A percentile compares a stretch with the other conserved stretches of the same genome.
Conservation (phyloP, 2,329 filamentous ascomycete genomes). For the Epichloe aotearoae region DNA sequence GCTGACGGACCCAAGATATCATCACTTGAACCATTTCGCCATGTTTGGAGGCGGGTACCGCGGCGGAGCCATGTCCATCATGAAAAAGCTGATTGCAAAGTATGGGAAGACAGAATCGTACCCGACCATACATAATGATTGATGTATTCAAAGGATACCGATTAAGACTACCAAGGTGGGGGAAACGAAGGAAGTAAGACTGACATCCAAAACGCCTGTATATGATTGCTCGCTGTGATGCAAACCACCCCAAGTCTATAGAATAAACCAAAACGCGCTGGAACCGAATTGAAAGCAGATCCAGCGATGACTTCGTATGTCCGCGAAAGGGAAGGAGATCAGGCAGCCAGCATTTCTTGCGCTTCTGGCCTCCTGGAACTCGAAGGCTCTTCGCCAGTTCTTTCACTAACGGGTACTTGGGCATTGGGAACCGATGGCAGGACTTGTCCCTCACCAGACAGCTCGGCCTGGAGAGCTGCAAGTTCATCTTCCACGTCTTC, state of each 20-base stretch:
- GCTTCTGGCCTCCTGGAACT: conserved; percentile 13
- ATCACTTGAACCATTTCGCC: conserved; percentile 79
- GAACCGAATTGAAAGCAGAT: neutral
- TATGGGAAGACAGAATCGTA: conserved; percentile 35
- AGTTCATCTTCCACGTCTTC: conserved; percentile 97
- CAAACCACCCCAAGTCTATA: conserved; percentile 6
- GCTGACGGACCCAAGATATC: conserved; percentile 45
- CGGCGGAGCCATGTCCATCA: conserved; percentile 63
- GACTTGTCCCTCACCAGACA: conserved; percentile 13
- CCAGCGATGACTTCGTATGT: neutral
- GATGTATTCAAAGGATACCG: conserved; percentile 2
- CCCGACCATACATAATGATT: neutral
- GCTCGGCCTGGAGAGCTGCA: conserved; percentile 53
- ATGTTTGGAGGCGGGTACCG: conserved; percentile 75
- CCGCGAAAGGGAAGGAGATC: neutral
- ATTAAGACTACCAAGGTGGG: neutral
- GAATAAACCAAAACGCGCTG: neutral
- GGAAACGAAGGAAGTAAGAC: conserved; percentile 1
- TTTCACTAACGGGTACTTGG: conserved; percentile 15
- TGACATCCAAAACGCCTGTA: conserved; percentile 12
- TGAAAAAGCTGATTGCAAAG: conserved; percentile 59
- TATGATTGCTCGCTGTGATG: conserved; percentile 8
- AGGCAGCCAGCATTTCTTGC: conserved; percentile 28
- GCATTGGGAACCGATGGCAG: conserved; percentile 21
- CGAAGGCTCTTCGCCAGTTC: neutral